Percentiles rank a stretch among this genome's conserved stretches.
Evolutionary conservation across 2,329 filamentous ascomycete genomes (phyloP).

Genomic region (Calonectria montana): DNA sequence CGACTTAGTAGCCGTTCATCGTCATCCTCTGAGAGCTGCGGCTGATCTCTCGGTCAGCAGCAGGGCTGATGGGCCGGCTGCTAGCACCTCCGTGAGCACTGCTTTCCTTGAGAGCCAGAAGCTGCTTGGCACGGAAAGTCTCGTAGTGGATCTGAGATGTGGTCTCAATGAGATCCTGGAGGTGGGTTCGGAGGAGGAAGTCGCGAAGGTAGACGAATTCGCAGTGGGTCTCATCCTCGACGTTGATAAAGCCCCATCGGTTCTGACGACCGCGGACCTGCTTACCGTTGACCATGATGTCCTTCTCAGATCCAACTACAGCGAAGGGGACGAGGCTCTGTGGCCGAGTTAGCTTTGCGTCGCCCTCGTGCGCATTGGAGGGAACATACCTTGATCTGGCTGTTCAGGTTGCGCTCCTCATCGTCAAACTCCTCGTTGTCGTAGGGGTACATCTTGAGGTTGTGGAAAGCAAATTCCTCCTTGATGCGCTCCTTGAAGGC

Average conservation of each 20-base stretch:
- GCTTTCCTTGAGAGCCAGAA: slow-evolving; percentile 97
- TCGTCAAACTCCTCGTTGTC: slow-evolving; percentile 99
- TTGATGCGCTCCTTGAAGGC: slow-evolving; percentile 99
- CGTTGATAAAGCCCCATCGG: slow-evolving; percentile 99
- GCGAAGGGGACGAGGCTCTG: slow-evolving; percentile 96
- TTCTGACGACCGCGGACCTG: slow-evolving; percentile 98
- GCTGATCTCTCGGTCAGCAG: slow-evolving; percentile 95
- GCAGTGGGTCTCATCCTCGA: slow-evolving; percentile 99
- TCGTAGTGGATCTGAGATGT: slow-evolving; percentile 99
- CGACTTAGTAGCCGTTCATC: slow-evolving; percentile 94
- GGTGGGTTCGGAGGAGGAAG: slow-evolving; percentile 97
- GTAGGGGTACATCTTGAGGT: slow-evolving; percentile 99
- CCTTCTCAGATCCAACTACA: slow-evolving; percentile 97
- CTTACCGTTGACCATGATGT: slow-evolving; percentile 96
- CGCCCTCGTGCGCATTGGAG: neutral
- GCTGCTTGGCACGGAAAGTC: slow-evolving; percentile 99
- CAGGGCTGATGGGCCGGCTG: slow-evolving; percentile 89
- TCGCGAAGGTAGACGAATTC: slow-evolving; percentile 99
- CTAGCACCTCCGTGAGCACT: slow-evolving; percentile 85
- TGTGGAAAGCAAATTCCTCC: slow-evolving; percentile 99
- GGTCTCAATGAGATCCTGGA: slow-evolving; percentile 98
- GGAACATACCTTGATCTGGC: slow-evolving; percentile 87
- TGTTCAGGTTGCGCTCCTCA: slow-evolving; percentile 93
- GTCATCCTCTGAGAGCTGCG: slow-evolving; percentile 96
- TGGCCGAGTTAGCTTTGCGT: slow-evolving; percentile 48